A percentile compares a stretch with the other conserved stretches of the same genome.
Conservation (phyloP, 768 basidiomycete species). For the Lentinula edodes region DNA sequence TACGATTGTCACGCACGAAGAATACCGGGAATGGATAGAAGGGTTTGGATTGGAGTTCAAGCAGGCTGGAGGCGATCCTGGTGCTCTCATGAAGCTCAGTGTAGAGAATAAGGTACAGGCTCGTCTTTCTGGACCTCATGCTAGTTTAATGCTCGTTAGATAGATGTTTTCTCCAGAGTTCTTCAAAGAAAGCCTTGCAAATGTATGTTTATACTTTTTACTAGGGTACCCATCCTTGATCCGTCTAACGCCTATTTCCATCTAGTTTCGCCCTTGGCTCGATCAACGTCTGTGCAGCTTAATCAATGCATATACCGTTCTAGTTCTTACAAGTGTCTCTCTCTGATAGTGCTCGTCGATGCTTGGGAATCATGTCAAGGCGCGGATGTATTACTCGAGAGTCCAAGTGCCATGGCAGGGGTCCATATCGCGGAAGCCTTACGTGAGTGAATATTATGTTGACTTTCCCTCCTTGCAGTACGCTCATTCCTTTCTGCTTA, state of each 20-base stretch:
- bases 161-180: slow-evolving; percentile 72
- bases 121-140: not conserved
- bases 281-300: slow-evolving; percentile 44
- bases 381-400: slow-evolving; percentile 62
- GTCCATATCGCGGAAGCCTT: slow-evolving; percentile 69
- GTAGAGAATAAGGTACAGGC: slow-evolving; percentile 37
- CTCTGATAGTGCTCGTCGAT: slow-evolving; percentile 45
- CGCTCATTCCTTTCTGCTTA: slow-evolving; percentile 5
- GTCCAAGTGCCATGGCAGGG: slow-evolving; percentile 65
- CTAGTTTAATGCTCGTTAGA: not conserved
- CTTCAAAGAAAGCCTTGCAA: slow-evolving; percentile 55
- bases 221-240: not conserved
- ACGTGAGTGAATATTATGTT: slow-evolving; percentile 26
- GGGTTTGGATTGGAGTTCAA: slow-evolving; percentile 54
- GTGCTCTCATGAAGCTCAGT: slow-evolving; percentile 59
- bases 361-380: slow-evolving; percentile 60
- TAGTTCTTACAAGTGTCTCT: not conserved
- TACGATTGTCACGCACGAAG: slow-evolving; percentile 54
- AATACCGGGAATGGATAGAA: slow-evolving; percentile 50
- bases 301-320: not conserved
- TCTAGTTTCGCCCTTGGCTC: slow-evolving; percentile 58
- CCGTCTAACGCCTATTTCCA: not conserved
- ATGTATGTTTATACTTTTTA: slow-evolving; percentile 27
- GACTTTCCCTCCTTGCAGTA: not conserved
- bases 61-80: slow-evolving; percentile 64